Evolutionary conservation across 2,329 filamentous ascomycete genomes (phyloP).

Genomic region (Exophiala xenobiotica): DNA sequence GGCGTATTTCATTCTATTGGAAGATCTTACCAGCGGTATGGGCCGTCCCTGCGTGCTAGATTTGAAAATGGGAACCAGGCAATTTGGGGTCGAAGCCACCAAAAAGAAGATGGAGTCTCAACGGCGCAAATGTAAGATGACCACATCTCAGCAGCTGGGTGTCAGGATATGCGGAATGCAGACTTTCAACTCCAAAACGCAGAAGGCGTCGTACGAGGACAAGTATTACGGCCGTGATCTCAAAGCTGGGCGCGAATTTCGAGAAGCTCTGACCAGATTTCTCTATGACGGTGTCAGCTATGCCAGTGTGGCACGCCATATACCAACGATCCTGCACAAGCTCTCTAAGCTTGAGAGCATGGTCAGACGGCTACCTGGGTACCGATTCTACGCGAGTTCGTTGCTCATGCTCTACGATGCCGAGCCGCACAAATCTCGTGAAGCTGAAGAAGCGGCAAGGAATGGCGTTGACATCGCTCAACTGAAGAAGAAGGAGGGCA

Average conservation of each 20-base stretch:
- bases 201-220: slow-evolving; percentile 92
- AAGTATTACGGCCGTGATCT: slow-evolving; percentile 94
- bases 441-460: slow-evolving; percentile 27
- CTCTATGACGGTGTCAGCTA: slow-evolving; percentile 86
- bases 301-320: slow-evolving; percentile 77
- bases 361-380: slow-evolving; percentile 74
- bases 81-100: slow-evolving; percentile 89
- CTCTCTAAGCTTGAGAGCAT: slow-evolving; percentile 79
- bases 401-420: slow-evolving; percentile 95
- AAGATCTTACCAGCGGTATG: slow-evolving; percentile 96
- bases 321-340: slow-evolving; percentile 82
- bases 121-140: slow-evolving; percentile 85
- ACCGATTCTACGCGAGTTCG: slow-evolving; percentile 93
- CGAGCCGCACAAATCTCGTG: slow-evolving; percentile 51
- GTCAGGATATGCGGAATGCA: slow-evolving; percentile 95
- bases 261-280: slow-evolving; percentile 82
- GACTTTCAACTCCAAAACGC: slow-evolving; percentile 82
- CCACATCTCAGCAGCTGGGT: slow-evolving; percentile 86
- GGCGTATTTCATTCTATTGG: slow-evolving; percentile 88
- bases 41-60: slow-evolving; percentile 94
- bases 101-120: slow-evolving; percentile 93
- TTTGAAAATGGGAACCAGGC: slow-evolving; percentile 96
- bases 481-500: slow-evolving; percentile 29
- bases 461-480: slow-evolving; percentile 29
- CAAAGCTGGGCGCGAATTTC: slow-evolving; percentile 84